These are phyloP conservation scores for Sarcomyxa edulis DNA, from an alignment of 768 basidiomycete species.

Conservation along the genomic window DNA sequence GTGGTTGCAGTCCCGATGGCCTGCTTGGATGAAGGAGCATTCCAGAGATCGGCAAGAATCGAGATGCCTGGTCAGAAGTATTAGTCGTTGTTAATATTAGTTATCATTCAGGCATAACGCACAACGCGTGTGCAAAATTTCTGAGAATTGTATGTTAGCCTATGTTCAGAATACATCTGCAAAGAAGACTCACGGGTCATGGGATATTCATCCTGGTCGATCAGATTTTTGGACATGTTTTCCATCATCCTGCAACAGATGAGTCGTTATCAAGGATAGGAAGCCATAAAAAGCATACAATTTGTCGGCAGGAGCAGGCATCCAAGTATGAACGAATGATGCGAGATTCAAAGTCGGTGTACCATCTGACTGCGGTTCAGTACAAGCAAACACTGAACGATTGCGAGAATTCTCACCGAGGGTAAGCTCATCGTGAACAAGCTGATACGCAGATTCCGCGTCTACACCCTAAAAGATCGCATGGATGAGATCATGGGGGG, in stretches of 20 bases:
- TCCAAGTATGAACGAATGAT: slow-evolving; percentile 60
- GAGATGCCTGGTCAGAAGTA: slow-evolving; percentile 30
- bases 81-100: background rate
- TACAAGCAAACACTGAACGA: slow-evolving; percentile 16
- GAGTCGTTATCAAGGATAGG: background rate
- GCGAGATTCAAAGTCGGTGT: slow-evolving; percentile 60
- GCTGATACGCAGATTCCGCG: slow-evolving; percentile 50
- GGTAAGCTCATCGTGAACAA: slow-evolving; percentile 56
- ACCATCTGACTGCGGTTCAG: too few species aligned
- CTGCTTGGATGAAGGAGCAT: slow-evolving; percentile 55
- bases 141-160: slow-evolving; percentile 19
- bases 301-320: slow-evolving; percentile 30
- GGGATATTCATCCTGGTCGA: slow-evolving; percentile 63
- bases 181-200: slow-evolving; percentile 41
- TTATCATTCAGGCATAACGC: slow-evolving; percentile 5
- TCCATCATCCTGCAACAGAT: slow-evolving; percentile 34
- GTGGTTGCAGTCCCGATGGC: slow-evolving; percentile 71
- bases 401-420: slow-evolving; percentile 37
- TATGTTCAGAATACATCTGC: slow-evolving; percentile 2
- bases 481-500: background rate
- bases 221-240: slow-evolving; percentile 64
- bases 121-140: slow-evolving; percentile 52
- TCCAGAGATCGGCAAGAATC: slow-evolving; percentile 60
- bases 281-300: slow-evolving; percentile 5
- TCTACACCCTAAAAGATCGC: slow-evolving; percentile 38